Evolutionary conservation across 2,329 filamentous ascomycete genomes (phyloP).

Genomic region (Diaporthe velutina): DNA sequence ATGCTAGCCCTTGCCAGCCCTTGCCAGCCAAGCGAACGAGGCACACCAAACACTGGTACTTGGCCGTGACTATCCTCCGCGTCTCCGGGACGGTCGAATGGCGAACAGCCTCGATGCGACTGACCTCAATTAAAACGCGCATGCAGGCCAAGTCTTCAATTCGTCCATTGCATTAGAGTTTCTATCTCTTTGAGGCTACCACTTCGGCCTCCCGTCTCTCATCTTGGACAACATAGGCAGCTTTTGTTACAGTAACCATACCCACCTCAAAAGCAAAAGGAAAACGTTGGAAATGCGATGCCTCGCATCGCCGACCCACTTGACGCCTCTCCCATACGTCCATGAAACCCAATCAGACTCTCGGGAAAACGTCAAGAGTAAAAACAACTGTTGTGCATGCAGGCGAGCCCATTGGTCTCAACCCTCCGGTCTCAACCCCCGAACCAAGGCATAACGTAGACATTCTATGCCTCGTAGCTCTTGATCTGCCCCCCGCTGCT

Average conservation of each 20-base stretch:
- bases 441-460: background rate
- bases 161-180: slow-evolving; percentile 23
- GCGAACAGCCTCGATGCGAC: background rate
- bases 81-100: slow-evolving; percentile 27
- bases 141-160: slow-evolving; percentile 12
- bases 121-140: background rate
- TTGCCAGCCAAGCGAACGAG: slow-evolving; percentile 5
- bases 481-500: slow-evolving; percentile 69
- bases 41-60: background rate
- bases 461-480: slow-evolving; percentile 65
- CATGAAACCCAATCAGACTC: slow-evolving; percentile 31
- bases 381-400: slow-evolving; percentile 2
- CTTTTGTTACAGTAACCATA: slow-evolving; percentile 29
- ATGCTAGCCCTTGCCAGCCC: background rate
- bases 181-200: slow-evolving; percentile 25
- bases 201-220: slow-evolving; percentile 22
- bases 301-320: slow-evolving; percentile 30
- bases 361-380: slow-evolving; percentile 2
- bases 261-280: slow-evolving; percentile 9
- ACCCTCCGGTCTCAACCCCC: background rate
- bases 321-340: slow-evolving; percentile 36
- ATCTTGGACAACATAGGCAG: slow-evolving; percentile 15
- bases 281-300: slow-evolving; percentile 30
- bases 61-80: background rate
- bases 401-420: too few species aligned